Conservation (phyloP, 768 basidiomycete genomes). For the Tephrocybe sp. region DNA sequence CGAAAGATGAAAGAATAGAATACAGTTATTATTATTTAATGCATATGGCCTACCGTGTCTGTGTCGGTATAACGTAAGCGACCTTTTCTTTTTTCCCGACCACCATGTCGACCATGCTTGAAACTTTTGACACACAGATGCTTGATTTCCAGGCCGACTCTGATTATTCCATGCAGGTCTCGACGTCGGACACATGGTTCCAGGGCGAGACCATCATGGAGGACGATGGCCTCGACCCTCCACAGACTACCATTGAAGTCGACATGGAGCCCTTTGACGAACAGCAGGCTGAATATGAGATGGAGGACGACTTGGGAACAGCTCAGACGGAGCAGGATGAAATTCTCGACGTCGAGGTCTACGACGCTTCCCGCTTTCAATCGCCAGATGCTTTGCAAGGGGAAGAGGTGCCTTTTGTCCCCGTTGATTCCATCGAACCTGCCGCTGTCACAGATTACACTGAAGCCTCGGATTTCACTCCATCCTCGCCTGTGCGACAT, state of each 20-base stretch:
- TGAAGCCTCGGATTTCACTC: neutral
- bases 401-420: slow-evolving; percentile 11
- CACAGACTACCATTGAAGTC: slow-evolving; percentile 52
- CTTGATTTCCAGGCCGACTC: slow-evolving; percentile 55
- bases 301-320: slow-evolving; percentile 43
- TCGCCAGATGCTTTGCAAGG: slow-evolving; percentile 19
- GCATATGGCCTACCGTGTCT: slow-evolving; percentile 5
- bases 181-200: slow-evolving; percentile 51
- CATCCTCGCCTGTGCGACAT: neutral
- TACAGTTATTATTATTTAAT: no score
- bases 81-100: slow-evolving; percentile 13
- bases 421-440: slow-evolving; percentile 1
- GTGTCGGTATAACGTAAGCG: slow-evolving; percentile 21
- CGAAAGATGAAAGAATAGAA: no score
- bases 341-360: slow-evolving; percentile 48
- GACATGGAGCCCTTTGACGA: slow-evolving; percentile 64
- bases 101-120: slow-evolving; percentile 43
- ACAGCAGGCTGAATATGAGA: slow-evolving; percentile 52
- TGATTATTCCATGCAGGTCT: slow-evolving; percentile 59
- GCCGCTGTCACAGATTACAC: neutral
- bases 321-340: slow-evolving; percentile 28
- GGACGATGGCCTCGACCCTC: slow-evolving; percentile 40
- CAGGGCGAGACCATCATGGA: slow-evolving; percentile 60
- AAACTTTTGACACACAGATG: slow-evolving; percentile 65
- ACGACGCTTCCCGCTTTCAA: slow-evolving; percentile 37